Conservation (phyloP, 2,329 filamentous ascomycete genomes). For the Fusarium azukiicola region DNA sequence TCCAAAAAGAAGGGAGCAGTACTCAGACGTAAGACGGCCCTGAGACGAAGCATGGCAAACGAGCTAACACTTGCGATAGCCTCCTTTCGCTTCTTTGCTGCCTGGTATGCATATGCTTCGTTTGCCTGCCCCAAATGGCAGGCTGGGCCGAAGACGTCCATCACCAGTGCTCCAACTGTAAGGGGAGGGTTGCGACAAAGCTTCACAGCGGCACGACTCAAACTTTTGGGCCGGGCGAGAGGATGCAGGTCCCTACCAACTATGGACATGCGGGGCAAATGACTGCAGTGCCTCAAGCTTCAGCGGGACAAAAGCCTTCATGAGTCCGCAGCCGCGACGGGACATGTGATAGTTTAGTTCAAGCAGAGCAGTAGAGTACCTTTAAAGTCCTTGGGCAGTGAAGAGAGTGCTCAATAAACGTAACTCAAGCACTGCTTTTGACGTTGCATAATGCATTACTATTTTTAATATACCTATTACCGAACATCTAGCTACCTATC, state of each 20-base stretch:
- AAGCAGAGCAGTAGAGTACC: no score
- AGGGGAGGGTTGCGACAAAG: slow-evolving; percentile 11
- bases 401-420: no score
- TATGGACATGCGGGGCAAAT: neutral
- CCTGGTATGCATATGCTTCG: slow-evolving; percentile 18
- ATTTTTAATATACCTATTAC: no score
- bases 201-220: neutral
- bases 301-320: neutral
- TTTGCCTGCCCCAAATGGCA: slow-evolving; percentile 3
- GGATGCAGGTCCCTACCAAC: neutral
- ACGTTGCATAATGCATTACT: no score
- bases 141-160: slow-evolving; percentile 13
- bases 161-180: slow-evolving; percentile 19
- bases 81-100: slow-evolving; percentile 12
- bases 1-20: neutral
- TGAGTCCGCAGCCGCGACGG: no score
- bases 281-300: neutral
- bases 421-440: no score
- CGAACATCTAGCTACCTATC: no score
- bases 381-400: no score
- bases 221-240: neutral
- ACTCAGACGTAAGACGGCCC: slow-evolving; percentile 13
- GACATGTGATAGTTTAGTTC: no score
- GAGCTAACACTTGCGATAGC: neutral
- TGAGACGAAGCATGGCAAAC: neutral